Percentiles rank a stretch among this genome's conserved stretches.
phyloP scores from a whole-genome alignment of 176 grass and related monocot genomes.

The Hordeum vulgare region MorexV3_pseudomolecules_assembly NC_058518.1:492703577-492704076 shows the following conservation, averaged over 20 bases:
- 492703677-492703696: conserved; percentile 74
- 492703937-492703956: not conserved
- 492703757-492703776: conserved; percentile 57
- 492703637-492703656: not conserved
- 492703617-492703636: conserved; percentile 59
- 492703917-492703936: conserved; percentile 8
- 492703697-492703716: conserved; percentile 74
- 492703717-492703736: conserved; percentile 58
- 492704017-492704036: conserved; percentile 38
- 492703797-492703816: conserved; percentile 45
- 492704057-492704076: conserved; percentile 30
- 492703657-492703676: not conserved
- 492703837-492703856: conserved; percentile 65
- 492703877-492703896: conserved; percentile 71
- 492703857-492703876: conserved; percentile 51
- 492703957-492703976: conserved; percentile 2
- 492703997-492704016: conserved; percentile 62
- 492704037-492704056: conserved; percentile 18
- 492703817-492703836: conserved; percentile 74
- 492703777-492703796: conserved; percentile 50
- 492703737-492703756: conserved; percentile 32
- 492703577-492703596: conserved; percentile 50
- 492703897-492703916: conserved; percentile 37
- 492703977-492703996: conserved; percentile 49
- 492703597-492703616: conserved; percentile 97